Evolutionary conservation across 2,329 filamentous ascomycete species (phyloP).

Genomic region (Beauveria medogensis): DNA sequence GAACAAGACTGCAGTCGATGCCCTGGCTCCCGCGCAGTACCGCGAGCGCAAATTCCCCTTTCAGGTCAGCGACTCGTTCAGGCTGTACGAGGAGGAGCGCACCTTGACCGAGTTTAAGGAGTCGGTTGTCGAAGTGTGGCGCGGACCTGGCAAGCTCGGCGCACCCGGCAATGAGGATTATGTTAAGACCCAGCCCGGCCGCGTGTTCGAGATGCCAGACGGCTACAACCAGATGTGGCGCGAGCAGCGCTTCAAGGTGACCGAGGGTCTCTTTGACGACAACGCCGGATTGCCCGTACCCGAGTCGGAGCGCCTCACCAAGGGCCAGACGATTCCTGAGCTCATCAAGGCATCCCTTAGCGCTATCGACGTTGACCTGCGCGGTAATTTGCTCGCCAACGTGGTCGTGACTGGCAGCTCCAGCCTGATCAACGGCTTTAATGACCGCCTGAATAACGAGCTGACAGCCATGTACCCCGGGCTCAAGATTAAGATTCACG

Average conservation of each 20-base stretch:
- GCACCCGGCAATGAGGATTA: constrained; percentile 67
- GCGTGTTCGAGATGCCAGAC: constrained; percentile 94
- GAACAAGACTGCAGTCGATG: constrained; percentile 82
- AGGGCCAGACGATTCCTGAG: constrained; percentile 73
- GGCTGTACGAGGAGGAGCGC: constrained; percentile 80
- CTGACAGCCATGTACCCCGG: constrained; percentile 75
- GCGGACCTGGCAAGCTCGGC: constrained; percentile 62
- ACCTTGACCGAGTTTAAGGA: constrained; percentile 96
- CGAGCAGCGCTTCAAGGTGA: constrained; percentile 74
- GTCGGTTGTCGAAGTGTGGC: constrained; percentile 90
- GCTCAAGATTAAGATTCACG: constrained; percentile 79
- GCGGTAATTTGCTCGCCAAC: constrained; percentile 75
- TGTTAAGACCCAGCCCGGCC: constrained; percentile 63
- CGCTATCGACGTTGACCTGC: constrained; percentile 81
- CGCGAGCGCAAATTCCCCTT: constrained; percentile 62
- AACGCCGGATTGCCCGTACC: constrained; percentile 55
- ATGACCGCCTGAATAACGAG: constrained; percentile 81
- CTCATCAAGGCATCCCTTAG: constrained; percentile 71
- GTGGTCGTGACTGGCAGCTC: constrained; percentile 89
- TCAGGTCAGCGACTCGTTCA: constrained; percentile 61
- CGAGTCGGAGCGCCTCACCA: constrained; percentile 44
- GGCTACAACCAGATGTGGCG: constrained; percentile 95
- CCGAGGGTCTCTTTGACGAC: constrained; percentile 88
- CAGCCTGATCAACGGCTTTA: constrained; percentile 83
- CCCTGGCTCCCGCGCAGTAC: constrained; percentile 69